These are phyloP conservation scores for Dioszegia hungarica DNA, from an alignment of 768 basidiomycete genomes.

Conservation along the genomic window DNA sequence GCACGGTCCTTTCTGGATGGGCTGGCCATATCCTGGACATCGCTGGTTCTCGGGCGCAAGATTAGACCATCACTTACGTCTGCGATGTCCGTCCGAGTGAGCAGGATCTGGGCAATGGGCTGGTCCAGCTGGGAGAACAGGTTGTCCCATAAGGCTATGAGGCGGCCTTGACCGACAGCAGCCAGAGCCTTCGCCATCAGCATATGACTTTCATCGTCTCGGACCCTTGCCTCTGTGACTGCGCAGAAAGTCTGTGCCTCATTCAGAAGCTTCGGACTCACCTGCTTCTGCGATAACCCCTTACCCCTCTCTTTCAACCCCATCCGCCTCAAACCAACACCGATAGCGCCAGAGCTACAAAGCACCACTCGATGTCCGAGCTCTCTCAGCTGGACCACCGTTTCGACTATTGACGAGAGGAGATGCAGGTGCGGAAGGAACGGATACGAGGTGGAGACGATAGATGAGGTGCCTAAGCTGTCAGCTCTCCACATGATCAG, in stretches of 20 bases:
- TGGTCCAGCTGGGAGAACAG: slow-evolving; percentile 89
- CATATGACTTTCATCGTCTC: too few relatives aligned
- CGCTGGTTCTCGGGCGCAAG: not conserved
- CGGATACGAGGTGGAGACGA: slow-evolving; percentile 81
- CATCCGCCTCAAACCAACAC: slow-evolving; percentile 90
- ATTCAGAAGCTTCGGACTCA: too few relatives aligned
- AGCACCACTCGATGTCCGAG: slow-evolving; percentile 91
- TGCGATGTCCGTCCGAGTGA: slow-evolving; percentile 93
- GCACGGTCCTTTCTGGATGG: too few relatives aligned
- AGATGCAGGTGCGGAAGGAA: slow-evolving; percentile 87
- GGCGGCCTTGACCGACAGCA: slow-evolving; percentile 90
- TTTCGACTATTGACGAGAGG: slow-evolving; percentile 86
- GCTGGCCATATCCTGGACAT: too few relatives aligned
- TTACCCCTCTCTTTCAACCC: slow-evolving; percentile 72
- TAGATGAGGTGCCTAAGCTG: slow-evolving; percentile 84
- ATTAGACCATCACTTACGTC: slow-evolving; percentile 62
- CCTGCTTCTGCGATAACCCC: slow-evolving; percentile 60
- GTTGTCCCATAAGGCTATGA: slow-evolving; percentile 96
- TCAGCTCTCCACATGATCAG: too few relatives aligned
- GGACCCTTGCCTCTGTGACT: too few relatives aligned
- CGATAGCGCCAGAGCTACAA: slow-evolving; percentile 96
- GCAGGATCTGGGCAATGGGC: slow-evolving; percentile 88
- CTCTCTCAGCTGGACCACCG: slow-evolving; percentile 68
- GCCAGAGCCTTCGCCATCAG: slow-evolving; percentile 70
- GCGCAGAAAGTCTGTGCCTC: too few relatives aligned